Base-by-base conservation (phyloP, 495 filamentous ascomycete species). In the Aspergillus egyptiacus region DNA sequence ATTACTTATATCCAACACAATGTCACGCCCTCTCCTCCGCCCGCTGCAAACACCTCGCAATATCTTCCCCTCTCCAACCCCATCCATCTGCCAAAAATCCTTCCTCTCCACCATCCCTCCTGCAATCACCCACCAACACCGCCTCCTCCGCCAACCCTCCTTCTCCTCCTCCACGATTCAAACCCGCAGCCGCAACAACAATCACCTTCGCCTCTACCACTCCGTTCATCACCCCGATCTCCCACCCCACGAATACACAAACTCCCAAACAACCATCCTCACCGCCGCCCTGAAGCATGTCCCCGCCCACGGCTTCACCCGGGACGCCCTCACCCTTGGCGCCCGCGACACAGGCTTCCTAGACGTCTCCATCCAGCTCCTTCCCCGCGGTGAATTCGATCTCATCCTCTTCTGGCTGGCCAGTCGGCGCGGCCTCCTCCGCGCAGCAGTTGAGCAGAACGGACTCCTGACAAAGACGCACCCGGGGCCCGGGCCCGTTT, bases 321-420 rank as follows among this genome's bases (percentile, higher is more conserved):
- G 61, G 23, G 67, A 77, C 7, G 70, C 90, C 2, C 76, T 98
- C 7, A 76, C 79, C 33, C 76, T 85, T 30, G 93, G 91, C 57
- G 86, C 87, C 32, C 82, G 83, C 57, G 87, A 91, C 57, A 80
- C 79, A 22, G 87, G 89, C 38, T 95, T 91, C 67, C 84, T 89
- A 34, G 87, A 93, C 60, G 85, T 89, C 55, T 88, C 85, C 14
- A 77, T 84, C 30, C 91, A 90, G 57, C 64, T 97, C 1, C 78
- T 98, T 43, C 83, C 90, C 20, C 73, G 80, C 22, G 88, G 83
- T 11, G 79, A 80, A 45, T 95, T 95, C 68, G 82, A 85, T 46
- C 74, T 98, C 13, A 81, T 96, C 42, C 78, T 78, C 5, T 97
- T 86, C 60, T 87, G 93, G 68, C 78, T 96, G 0, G 76, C 83